Evolutionary conservation across 1,284 basidiomycete species (phyloP), one percentile per base, ranked within the genome.

Genomic region (Apiotrichum veenhuisii): DNA sequence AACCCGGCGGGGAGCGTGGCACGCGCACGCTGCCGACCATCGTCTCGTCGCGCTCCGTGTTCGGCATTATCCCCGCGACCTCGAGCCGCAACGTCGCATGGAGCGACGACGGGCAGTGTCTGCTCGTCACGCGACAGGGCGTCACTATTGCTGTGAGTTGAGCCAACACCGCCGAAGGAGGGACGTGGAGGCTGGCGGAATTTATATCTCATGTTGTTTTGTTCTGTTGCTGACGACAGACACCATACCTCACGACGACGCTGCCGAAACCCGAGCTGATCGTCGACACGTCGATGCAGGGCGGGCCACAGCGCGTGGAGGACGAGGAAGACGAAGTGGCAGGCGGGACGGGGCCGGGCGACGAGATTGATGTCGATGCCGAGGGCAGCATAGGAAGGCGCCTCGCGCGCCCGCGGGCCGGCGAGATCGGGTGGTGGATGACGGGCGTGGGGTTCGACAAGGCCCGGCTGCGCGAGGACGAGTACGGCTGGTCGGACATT

Each of bases 61-160:
- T 48, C 33, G 41, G 47, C 47, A 44, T 49, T 27, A 27, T 48
- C 30, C 33, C 53, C 20, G 20, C 26, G 40, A 27, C 47, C 14
- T 42, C 56, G 50, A 26, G 45, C 23, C 52, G 59, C 26, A 67
- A 66, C 50, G 46, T 73, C 1, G 37, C 64, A 12, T 76, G 72
- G 71, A 73, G 54, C 49, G 61, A 64, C 36, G 74, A 76, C 57
- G 74, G 72, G 1, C 74, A 76, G 58, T 72, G 68, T 48, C 48
- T 69, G 5, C 57, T 72, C 25, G 27, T 70, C 5, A 67, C 63
- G 23, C 52, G 61, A 7, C 61, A 65, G 18, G 63, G 62, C 2
- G 65, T 73, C 11, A 57, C 57, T 26, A 64, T 75, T 18, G 55
- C 61, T 0, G 64, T 63, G 43, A 53, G 64, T 46, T 20, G 38